Evolutionary conservation across 2,329 filamentous ascomycete genomes (phyloP), one percentile per base, ranked within the genome.

Genomic region (Corniculantispora saksenae): DNA sequence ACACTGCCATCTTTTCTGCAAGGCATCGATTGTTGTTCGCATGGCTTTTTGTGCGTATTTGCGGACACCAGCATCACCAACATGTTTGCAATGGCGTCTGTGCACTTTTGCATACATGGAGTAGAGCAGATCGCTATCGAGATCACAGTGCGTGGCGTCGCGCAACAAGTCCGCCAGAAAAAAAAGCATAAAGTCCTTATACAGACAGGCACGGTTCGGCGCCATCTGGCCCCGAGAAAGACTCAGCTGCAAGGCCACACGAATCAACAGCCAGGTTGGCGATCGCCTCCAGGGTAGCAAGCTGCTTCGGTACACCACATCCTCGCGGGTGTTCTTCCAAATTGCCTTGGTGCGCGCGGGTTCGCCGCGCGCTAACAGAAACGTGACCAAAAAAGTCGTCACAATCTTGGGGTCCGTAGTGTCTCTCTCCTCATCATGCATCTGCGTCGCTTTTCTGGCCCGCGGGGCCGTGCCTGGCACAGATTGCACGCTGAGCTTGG

Each of bases 141-240:
- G 2, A 0, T 66, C 27, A 1, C 63, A 17, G 0, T 68, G 48
- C 1, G 17, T n/a, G 0, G 73, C 71, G 0, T 60, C 29, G 0
- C 73, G 40, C 25, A 84, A 67, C 4, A 84, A 65, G 0, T 66
- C 60, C 0, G 75, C 65, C 72, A 84, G 77, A 67, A 84, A 73
- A 32, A 78, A 82, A 0, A 81, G 56, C 80, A 87, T 84, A 67
- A 83, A 83, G 0, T 70, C 66, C 66, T 88, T 88, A 73, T 86
- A 88, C 0, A 73, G 60, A n/a, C n/a, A n/a, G n/a, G n/a, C n/a
- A n/a, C n/a, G n/a, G n/a, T n/a, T n/a, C 1, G 19, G n/a, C 5
- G 21, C 3, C 13, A 53, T 21, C 25, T 67, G 25, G 0, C 21
- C 21, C 13, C 63, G 61, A 15, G 54, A 58, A 12, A 72, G 63